Base-by-base conservation (phyloP, 2,329 filamentous ascomycete genomes). In the Curvularia sp. region DNA sequence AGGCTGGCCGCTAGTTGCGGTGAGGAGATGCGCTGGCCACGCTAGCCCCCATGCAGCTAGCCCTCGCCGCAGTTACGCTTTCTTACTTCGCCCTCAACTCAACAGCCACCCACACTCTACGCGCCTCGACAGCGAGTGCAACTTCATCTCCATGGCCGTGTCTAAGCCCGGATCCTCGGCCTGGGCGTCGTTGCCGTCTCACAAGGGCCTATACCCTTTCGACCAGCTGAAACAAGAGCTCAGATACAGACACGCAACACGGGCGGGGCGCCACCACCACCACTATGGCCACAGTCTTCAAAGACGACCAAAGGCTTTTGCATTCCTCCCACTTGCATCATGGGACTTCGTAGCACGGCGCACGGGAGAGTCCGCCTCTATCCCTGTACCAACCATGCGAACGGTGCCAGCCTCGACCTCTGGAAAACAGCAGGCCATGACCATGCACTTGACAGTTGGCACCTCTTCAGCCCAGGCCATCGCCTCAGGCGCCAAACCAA, bases 11-110 rank as follows among this genome's bases (percentile, higher is more conserved):
- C 53, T 66, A 59, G 61, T 74, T 74, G 73, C 74, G 74, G 74
- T 77, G 73, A 74, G 70, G 57, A 68, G 71, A 74, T 76, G 74
- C 73, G 74, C 72, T 75, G 72, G 72, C 74, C 59, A 19, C 23
- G 61, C 71, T 70, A 70, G 59, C 67, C 60, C 12, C 15, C 15
- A 58, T 60, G 25, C 18, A 64, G 68, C 43, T 21, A 47, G 19
- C 54, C 49, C 57, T 62, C 65, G 55, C 61, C 32, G 55, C 61
- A 64, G 68, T 75, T 71, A 75, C 70, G 68, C 71, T 64, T 68
- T 63, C 57, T 51, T 55, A 60, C 66, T 53, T 61, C 51, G 51
- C 61, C 62, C 61, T 65, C 66, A 64, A 61, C 61, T 64, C 66
- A 65, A 64, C 64, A 66, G 64, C 71, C 67, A 71, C 64, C 64